Percentiles rank a stretch among this genome's conserved stretches.
Conservation (phyloP, 768 basidiomycete genomes). For the Boletus tylopilopsis region DNA sequence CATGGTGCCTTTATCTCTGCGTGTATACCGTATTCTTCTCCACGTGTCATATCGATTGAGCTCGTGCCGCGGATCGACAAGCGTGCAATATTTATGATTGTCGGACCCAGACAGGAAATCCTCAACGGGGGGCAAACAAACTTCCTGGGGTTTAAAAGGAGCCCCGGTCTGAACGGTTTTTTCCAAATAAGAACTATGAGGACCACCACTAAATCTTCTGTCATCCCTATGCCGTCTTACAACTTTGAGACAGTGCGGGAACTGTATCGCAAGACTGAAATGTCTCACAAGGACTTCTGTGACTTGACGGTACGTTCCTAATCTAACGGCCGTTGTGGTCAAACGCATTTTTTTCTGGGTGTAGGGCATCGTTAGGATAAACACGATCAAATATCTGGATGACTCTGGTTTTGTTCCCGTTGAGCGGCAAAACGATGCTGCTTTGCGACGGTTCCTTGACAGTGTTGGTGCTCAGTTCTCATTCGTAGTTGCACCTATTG, state of each 20-base stretch:
- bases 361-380: conserved; percentile 2
- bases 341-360: not conserved
- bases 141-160: not conserved
- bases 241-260: not conserved
- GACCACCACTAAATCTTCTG: not conserved
- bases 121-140: conserved; percentile 7
- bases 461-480: conserved; percentile 4
- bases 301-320: conserved; percentile 6
- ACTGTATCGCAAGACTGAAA: not conserved
- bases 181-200: not conserved
- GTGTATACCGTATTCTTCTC: conserved; percentile 8
- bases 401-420: not conserved
- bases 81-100: not conserved
- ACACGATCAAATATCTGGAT: not conserved
- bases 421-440: conserved; percentile 12
- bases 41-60: conserved; percentile 17
- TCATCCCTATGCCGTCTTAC: conserved; percentile 8
- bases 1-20: conserved; percentile 5
- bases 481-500: not conserved
- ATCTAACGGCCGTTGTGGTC: not conserved
- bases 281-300: conserved; percentile 1
- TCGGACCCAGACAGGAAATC: conserved; percentile 2
- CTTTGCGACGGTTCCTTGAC: conserved; percentile 11
- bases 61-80: conserved; percentile 2
- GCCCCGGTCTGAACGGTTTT: no score